phyloP scores from a whole-genome alignment of 1,284 basidiomycete genomes.

The Ceratobasidium sp. region DNA sequence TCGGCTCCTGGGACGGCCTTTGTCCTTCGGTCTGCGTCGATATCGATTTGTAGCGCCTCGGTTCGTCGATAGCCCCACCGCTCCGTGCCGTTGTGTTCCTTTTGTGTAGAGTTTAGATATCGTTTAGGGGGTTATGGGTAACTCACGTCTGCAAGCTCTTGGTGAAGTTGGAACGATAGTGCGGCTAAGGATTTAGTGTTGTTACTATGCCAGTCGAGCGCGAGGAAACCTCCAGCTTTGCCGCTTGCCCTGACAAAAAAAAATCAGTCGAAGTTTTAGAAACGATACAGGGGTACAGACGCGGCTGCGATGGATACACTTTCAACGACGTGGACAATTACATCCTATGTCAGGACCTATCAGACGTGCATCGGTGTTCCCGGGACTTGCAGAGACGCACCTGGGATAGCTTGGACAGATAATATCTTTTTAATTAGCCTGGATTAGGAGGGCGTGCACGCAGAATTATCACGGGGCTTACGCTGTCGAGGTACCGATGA shows the following conservation, averaged over 20 bases:
- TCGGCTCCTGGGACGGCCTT: slow-evolving; percentile 44
- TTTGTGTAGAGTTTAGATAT: background rate
- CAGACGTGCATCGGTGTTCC: slow-evolving; percentile 46
- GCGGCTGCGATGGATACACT: slow-evolving; percentile 66
- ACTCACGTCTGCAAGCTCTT: slow-evolving; percentile 66
- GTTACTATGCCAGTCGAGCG: slow-evolving; percentile 71
- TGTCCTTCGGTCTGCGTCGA: slow-evolving; percentile 43
- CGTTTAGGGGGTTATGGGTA: background rate
- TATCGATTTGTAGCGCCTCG: slow-evolving; percentile 53
- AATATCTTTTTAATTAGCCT: slow-evolving; percentile 57
- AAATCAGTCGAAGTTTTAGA: background rate
- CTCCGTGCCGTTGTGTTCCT: slow-evolving; percentile 69
- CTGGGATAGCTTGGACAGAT: slow-evolving; percentile 66
- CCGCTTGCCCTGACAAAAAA: slow-evolving; percentile 67
- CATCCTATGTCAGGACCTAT: slow-evolving; percentile 53
- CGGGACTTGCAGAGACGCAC: slow-evolving; percentile 47
- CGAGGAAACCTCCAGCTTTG: slow-evolving; percentile 91
- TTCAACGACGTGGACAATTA: slow-evolving; percentile 75
- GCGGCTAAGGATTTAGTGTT: slow-evolving; percentile 65
- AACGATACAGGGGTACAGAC: slow-evolving; percentile 34
- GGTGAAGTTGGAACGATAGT: slow-evolving; percentile 82
- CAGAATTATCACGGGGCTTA: slow-evolving; percentile 48
- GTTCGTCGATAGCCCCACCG: slow-evolving; percentile 86
- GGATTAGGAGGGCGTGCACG: slow-evolving; percentile 44
- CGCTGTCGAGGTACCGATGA: slow-evolving; percentile 85